phyloP scores from a whole-genome alignment of 2,329 filamentous ascomycete species.

The Stagonosporopsis chrysanthemi region DNA sequence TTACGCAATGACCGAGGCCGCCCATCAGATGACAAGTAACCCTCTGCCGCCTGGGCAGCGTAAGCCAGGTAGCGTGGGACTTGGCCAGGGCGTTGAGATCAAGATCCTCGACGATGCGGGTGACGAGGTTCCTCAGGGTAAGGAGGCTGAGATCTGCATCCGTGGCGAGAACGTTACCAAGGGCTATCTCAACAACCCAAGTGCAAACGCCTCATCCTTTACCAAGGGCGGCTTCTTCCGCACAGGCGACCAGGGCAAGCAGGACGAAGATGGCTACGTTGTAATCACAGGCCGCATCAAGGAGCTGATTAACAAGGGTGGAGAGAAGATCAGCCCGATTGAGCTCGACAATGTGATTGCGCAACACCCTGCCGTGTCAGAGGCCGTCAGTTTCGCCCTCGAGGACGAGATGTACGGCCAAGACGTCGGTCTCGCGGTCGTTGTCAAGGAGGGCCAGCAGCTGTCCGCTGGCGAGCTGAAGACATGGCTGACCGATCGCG shows the following conservation, averaged over 20 bases:
- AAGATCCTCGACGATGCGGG: constrained; percentile 76
- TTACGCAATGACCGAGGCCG: constrained; percentile 91
- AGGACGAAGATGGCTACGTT: constrained; percentile 81
- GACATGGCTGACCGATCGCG: constrained; percentile 71
- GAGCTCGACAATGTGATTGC: constrained; percentile 84
- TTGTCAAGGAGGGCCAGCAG: constrained; percentile 69
- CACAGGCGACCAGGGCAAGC: constrained; percentile 85
- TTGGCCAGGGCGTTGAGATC: constrained; percentile 84
- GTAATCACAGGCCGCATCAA: constrained; percentile 92
- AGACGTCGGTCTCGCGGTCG: constrained; percentile 79
- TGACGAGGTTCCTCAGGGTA: constrained; percentile 71
- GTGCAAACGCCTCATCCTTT: constrained; percentile 78
- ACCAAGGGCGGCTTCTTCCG: constrained; percentile 82
- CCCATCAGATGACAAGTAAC: constrained; percentile 82
- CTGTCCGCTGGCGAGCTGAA: constrained; percentile 68
- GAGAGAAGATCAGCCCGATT: constrained; percentile 88
- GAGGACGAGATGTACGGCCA: constrained; percentile 85
- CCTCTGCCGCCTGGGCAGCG: constrained; percentile 70
- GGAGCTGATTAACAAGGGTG: constrained; percentile 89
- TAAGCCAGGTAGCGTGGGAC: constrained; percentile 81
- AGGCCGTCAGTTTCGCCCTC: constrained; percentile 84
- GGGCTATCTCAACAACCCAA: constrained; percentile 83
- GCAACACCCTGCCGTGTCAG: constrained; percentile 74
- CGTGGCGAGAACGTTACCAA: constrained; percentile 82
- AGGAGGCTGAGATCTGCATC: constrained; percentile 84